These are phyloP conservation scores for Candida insectorum DNA, from an alignment of 805 yeast species.

Conservation along the genomic window DNA sequence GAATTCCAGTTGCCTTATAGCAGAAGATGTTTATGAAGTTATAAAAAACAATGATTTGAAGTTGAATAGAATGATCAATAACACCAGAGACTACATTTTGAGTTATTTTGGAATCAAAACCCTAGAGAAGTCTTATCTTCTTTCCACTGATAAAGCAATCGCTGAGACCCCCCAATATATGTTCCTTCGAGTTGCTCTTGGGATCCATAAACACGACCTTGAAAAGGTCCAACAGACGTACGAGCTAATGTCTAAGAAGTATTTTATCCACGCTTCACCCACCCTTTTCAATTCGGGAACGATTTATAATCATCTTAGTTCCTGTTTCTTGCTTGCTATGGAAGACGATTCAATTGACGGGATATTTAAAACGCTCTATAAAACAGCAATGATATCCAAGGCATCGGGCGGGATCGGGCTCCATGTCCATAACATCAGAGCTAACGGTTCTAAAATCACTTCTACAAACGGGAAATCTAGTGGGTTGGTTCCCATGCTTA, in stretches of 20 bases:
- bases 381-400: constrained; percentile 86
- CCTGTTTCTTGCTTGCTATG: constrained; percentile 90
- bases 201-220: constrained; percentile 75
- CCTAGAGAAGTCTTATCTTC: constrained; percentile 79
- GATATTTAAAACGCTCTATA: constrained; percentile 83
- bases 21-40: constrained; percentile 59
- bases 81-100: constrained; percentile 73
- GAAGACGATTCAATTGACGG: constrained; percentile 95
- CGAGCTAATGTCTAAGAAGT: constrained; percentile 79
- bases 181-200: constrained; percentile 87
- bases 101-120: constrained; percentile 91
- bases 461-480: constrained; percentile 91
- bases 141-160: constrained; percentile 51
- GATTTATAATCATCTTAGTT: constrained; percentile 77
- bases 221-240: constrained; percentile 75
- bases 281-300: constrained; percentile 94
- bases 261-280: constrained; percentile 93
- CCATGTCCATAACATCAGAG: constrained; percentile 82
- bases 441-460: constrained; percentile 82
- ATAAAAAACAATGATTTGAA: constrained; percentile 63
- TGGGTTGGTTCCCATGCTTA: constrained; percentile 93
- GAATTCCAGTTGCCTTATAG: constrained; percentile 44
- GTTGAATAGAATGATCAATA: constrained; percentile 70
- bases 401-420: constrained; percentile 96
- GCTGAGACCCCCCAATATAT: constrained; percentile 91